Evolutionary conservation across 805 yeast genomes (phyloP), one percentile per base, ranked within the genome.

Genomic region (Yamadazyma sp.): DNA sequence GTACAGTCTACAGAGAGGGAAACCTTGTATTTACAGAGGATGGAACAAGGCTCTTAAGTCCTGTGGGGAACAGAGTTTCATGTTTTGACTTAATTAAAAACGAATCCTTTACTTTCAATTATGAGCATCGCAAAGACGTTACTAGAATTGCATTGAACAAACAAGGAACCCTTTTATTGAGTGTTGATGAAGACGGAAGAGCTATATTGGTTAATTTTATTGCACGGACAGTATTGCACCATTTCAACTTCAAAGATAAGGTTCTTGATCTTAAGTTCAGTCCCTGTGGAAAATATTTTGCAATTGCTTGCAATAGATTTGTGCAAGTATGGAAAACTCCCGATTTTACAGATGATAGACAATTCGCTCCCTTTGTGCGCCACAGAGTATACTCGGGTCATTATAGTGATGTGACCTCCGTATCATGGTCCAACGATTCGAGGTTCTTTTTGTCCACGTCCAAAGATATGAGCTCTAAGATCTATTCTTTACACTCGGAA

Each of bases 301-400:
- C 97, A 5, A 74, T 88, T 18, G 95, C 95, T 3, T 70, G 80
- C 23, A 88, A 87, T 5, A 68, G 95, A 48, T 83, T 84, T 37
- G 67, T 91, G 12, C 97, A 93, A 59, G 82, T 93, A 6, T 93
- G 99, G 99, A 82, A 79, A 53, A 87, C 97, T 1, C 97, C 97
- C 0, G 80, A 77, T 32, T 67, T 71, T 16, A 65, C 78, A 6
- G 93, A 86, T 50, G 96, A 88, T 53, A 74, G 95, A 44, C 96
- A 89, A 57, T 93, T 93, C 71, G 93, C 96, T 0, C 99, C 99
- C 11, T 93, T 93, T 62, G 85, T 91, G 26, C 83, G 95, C 46
- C 87, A 86, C 60, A 71, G 95, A 53, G 77, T 85, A 6, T 89
- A 89, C 52, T 88, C 96, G 1, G 99, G 99, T 23, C 99, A 93